Evolutionary conservation across 1,139 yeast species (phyloP), one percentile per base, ranked within the genome.

Genomic region (Cylindricascospora bacillispora): DNA sequence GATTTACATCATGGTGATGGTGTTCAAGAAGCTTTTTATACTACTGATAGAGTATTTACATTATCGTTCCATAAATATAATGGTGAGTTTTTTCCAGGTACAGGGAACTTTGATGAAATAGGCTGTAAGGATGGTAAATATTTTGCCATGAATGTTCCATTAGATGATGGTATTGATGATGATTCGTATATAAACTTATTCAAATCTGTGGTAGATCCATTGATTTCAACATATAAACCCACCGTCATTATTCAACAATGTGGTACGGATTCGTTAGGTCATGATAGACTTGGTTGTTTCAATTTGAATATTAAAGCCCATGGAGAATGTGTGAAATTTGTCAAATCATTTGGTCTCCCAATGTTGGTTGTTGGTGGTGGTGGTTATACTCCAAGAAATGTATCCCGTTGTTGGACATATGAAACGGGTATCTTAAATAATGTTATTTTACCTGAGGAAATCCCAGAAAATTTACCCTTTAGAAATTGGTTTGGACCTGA

Each of bases 1-100:
- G 98, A 89, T 56, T 83, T 89, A 14, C 98, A 89, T 54, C 98
- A 89, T 50, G 98, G 98, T 35, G 98, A 89, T 57, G 98, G 97
- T 40, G 98, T 89, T 18, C 95, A 89, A 57, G 97, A 89, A 56
- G 97, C 97, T 0, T 89, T 89, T 51, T 89, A 86, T 57, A 76
- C 95, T 7, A 85, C 95, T 4, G 97, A 89, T 56, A 64, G 97
- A 41, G 98, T 89, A 30, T 85, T 89, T 97, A 89, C 97, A 0
- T 82, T 93, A 49, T 82, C 95, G 5, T 89, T 89, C 65, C 98
- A 89, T 61, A 89, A 89, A 54, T 89, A 83, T 53, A 79, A 81
- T 52, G 95, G 95, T 24, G 95, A 85, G 56, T 85, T 82, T 54
- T 85, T 85, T 70, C 95, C 95, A 2, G 95, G 95, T 29, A 85